phyloP scores from a whole-genome alignment of 345 rosid genomes.

The Salix suchowensis region DNA sequence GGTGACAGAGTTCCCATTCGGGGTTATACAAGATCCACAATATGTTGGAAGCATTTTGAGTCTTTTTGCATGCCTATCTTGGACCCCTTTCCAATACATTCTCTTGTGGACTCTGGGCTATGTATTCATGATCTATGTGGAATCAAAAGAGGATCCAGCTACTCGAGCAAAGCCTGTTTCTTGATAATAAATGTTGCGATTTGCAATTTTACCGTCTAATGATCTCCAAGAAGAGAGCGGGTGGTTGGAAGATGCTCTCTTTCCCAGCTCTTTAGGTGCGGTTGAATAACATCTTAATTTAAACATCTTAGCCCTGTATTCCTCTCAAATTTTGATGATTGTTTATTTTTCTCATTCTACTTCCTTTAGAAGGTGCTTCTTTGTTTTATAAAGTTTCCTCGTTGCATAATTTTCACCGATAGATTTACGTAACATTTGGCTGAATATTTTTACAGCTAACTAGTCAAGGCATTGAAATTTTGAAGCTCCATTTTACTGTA shows the following conservation, averaged over 20 bases:
- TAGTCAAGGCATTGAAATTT: neutral
- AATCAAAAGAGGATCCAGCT: constrained; percentile 60
- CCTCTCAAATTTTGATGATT: neutral
- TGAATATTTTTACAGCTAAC: neutral
- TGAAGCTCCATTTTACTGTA: neutral
- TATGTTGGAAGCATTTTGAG: constrained; percentile 84
- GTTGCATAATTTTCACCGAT: neutral
- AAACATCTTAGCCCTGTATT: neutral
- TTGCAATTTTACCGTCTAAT: constrained; percentile 4
- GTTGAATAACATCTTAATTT: neutral
- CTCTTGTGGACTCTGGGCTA: constrained; percentile 73
- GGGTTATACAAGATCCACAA: constrained; percentile 82
- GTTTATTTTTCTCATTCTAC: neutral
- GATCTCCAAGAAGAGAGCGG: neutral
- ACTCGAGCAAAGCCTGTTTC: constrained; percentile 60
- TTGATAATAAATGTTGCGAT: constrained; percentile 21
- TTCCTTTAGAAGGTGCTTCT: constrained; percentile 9
- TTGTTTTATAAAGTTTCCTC: neutral
- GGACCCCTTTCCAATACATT: constrained; percentile 83
- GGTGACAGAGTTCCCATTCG: constrained; percentile 84
- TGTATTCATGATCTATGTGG: constrained; percentile 56
- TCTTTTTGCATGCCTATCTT: constrained; percentile 62
- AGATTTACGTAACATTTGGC: neutral
- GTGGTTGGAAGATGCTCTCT: neutral
- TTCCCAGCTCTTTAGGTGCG: neutral